Evolutionary conservation across 2,329 filamentous ascomycete species (phyloP).

Genomic region (Fusarium sp.): DNA sequence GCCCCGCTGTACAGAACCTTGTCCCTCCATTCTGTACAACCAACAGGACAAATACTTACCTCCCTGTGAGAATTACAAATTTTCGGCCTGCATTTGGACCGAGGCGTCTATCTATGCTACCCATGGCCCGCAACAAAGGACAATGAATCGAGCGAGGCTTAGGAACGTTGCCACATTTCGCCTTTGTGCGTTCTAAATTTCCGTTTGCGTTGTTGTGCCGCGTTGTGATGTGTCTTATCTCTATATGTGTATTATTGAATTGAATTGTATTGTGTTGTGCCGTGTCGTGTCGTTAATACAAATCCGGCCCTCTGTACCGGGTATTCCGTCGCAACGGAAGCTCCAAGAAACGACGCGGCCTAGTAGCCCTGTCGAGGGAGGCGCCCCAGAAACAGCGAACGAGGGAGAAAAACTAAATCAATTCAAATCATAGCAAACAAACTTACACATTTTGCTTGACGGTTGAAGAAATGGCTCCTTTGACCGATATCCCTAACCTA

Average conservation of each 20-base stretch:
- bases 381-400: constrained; percentile 7
- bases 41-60: constrained; percentile 13
- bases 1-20: constrained; percentile 20
- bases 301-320: constrained; percentile 19
- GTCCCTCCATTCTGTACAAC: constrained; percentile 5
- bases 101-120: constrained; percentile 1
- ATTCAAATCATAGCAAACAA: constrained; percentile 4
- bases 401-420: not conserved
- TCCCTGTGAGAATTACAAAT: constrained; percentile 26
- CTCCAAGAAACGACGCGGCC: constrained; percentile 1
- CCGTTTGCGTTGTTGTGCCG: constrained; percentile 1
- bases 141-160: constrained; percentile 5
- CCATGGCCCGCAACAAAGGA: not conserved
- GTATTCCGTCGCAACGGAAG: not conserved
- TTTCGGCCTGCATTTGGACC: not conserved
- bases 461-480: constrained; percentile 28
- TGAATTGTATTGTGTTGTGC: not conserved
- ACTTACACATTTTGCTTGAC: constrained; percentile 27
- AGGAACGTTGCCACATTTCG: not conserved
- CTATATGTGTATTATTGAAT: not conserved
- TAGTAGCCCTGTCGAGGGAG: constrained; percentile 11
- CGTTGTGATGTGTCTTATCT: not conserved
- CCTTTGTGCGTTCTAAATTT: not conserved
- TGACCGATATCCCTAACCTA: constrained; percentile 18
- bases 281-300: not conserved